Evolutionary conservation across 1,139 yeast species (phyloP).

Genomic region (Hansenula sp.): DNA sequence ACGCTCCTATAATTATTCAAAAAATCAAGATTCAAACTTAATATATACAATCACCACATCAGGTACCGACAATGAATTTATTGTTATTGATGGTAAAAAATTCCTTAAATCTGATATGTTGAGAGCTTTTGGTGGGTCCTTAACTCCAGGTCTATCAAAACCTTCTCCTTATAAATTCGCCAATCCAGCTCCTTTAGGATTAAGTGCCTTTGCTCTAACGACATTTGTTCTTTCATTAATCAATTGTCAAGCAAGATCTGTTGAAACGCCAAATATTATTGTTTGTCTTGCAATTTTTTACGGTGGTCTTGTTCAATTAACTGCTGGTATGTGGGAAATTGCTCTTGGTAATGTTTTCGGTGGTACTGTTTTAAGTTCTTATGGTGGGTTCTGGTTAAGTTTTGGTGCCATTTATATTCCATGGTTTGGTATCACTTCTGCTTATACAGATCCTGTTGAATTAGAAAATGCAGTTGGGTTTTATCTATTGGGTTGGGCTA

Average conservation of each 20-base stretch:
- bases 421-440: constrained; percentile 66
- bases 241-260: constrained; percentile 60
- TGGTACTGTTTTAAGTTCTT: constrained; percentile 79
- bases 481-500: constrained; percentile 73
- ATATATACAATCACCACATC: constrained; percentile 26
- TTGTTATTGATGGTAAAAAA: constrained; percentile 59
- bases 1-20: background rate
- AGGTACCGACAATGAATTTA: constrained; percentile 43
- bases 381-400: constrained; percentile 88
- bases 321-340: constrained; percentile 77
- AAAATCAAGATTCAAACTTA: constrained; percentile 5
- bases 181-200: constrained; percentile 87
- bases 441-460: constrained; percentile 38
- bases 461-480: constrained; percentile 65
- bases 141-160: constrained; percentile 45
- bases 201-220: constrained; percentile 79
- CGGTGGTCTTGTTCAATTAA: constrained; percentile 67
- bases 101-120: constrained; percentile 48
- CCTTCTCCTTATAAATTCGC: constrained; percentile 71
- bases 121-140: constrained; percentile 56
- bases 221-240: constrained; percentile 75
- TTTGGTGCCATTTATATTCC: constrained; percentile 68
- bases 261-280: constrained; percentile 42
- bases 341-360: constrained; percentile 85
- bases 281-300: constrained; percentile 67